Evolutionary conservation across 2,329 filamentous ascomycete genomes (phyloP), one percentile per base, ranked within the genome.

Genomic region (Ilyonectria destructans): DNA sequence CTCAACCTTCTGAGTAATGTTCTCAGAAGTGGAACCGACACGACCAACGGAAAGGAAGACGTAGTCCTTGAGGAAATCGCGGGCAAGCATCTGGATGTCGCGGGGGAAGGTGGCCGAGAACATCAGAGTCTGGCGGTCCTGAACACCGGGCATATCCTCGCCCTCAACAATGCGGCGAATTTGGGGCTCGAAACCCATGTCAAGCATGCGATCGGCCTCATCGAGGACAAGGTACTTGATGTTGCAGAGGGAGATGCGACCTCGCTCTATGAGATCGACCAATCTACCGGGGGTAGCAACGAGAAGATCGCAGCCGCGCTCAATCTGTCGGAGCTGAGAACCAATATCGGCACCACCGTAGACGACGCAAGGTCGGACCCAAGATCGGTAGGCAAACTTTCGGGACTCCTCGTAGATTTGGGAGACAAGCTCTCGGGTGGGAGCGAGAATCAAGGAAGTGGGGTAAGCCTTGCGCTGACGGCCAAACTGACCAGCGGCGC

Each of bases 131-230:
- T 99, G 96, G 80, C 96, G 95, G 77, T 89, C 86, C 74, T 91
- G 86, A 69, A 96, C 93, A 60, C 84, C 83, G 65, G 96, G 96
- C 96, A 99, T 99, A 78, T 99, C 96, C 85, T 98, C 96, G 69
- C 95, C 95, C 85, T 98, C 96, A 52, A 99, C 96, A 79, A 99
- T 98, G 78, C 96, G 93, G 79, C 96, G 95, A 81, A 99, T 99
- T 86, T 99, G 96, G 79, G 96, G 96, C 88, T 99, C 96, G 89
- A 99, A 99, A 96, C 96, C 96, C 96, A 99, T 99, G 89, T 99
- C 96, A 89, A 99, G 89, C 96, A 99, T 99, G 83, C 96, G 96
- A 87, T 99, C 96, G 83, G 96, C 96, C 90, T 99, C 96, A 78
- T 99, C 96, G 62, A 99, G 93, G 77, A 99, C 94, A 70, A 99